Base-by-base conservation (phyloP, 2,329 filamentous ascomycete genomes). In the Aspergillus sp. region DNA sequence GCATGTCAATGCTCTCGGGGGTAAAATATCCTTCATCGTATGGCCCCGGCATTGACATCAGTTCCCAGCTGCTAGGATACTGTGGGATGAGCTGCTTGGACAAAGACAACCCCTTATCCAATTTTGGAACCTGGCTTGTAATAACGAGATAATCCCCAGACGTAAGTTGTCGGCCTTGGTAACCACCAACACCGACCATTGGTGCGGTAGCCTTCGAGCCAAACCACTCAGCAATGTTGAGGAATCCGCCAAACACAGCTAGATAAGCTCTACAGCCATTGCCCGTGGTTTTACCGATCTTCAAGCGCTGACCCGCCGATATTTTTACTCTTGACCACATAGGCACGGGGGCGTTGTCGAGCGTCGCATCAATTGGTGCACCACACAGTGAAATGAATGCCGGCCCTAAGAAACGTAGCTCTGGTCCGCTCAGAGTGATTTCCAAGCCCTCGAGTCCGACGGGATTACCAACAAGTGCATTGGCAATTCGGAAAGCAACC, bases 131-230 rank as follows among this genome's bases (percentile, higher is more conserved):
- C 1, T 76, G 65, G n/a, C 73, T 74, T 2, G 66, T 66, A 12
- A 83, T 76, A 3, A 76, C 71, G 1, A 86, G 69, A 12, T 84
- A 68, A 62, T 85, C 84, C 1, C 83, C 82, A 2, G 82, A 74
- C 3, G 80, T 78, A 20, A 87, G 74, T 41, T 78, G 76, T 47
- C 85, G 75, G 5, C 84, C 84, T 68, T 87, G 84, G 44, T 84
- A 83, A 0, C 85, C 85, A 22, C 85, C 85, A 18, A 86, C 80
- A 0, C 76, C 80, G 15, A 85, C 80, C 49, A 83, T 74, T 1
- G 85, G 83, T 24, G 80, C 80, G 0, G 85, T 87, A 0, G 82
- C 80, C 63, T 86, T 87, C 17, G 81, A 84, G 2, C 80, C 81
- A 53, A 86, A 85, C 68, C 82, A 86, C 5, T 78, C 71, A 12